Evolutionary conservation across 176 grass and related monocot genomes (phyloP), one percentile per base, ranked within the genome.

Genomic region (Thinopyrum elongatum): DNA sequence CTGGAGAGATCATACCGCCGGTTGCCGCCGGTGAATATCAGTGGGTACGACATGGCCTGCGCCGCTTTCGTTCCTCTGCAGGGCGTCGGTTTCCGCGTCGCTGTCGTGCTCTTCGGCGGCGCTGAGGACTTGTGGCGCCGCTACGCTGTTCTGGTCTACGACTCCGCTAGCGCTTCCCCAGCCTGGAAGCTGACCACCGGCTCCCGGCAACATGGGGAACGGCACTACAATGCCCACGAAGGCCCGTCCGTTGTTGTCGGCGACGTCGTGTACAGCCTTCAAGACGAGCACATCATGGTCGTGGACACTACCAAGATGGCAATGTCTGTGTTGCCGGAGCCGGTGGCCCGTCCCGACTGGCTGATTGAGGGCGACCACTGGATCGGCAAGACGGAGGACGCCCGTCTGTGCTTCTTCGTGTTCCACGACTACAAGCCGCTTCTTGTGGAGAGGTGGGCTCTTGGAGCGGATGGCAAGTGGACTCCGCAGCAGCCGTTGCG

Each of bases 331-430:
- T 88, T 94, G 70, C 42, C 42, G 28, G 68, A 71, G 35, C 68
- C 35, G 35, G 35, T 71, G 68, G 68, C 2, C 10, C 22, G 71
- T 15, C 92, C 86, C 0, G 26, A 79, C 23, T 39, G 68, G 68
- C 35, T 71, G 35, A 13, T 11, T 12, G 10, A 3, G 4, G 76
- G 92, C 1, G 87, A 94, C 63, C 75, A 87, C 30, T 89, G 76
- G 84, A 83, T 91, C 16, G 92, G 86, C 61, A 94, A 86, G 86
- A 91, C 89, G 1, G 17, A 13, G 9, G 80, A 91, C 7, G 89
- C 19, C 29, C 63, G 46, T 30, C 76, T 94, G 41, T 91, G 89
- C 77, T 89, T 94, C 66, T 94, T 91, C 16, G 41, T 57, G 13
- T 91, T 46, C 59, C 23, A 73, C 1, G 10, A 39, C 34, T 71